Evolutionary conservation across 257 asterid species (phyloP), one percentile per base, ranked within the genome.

Genomic region (Solanum tarapatanum): DNA sequence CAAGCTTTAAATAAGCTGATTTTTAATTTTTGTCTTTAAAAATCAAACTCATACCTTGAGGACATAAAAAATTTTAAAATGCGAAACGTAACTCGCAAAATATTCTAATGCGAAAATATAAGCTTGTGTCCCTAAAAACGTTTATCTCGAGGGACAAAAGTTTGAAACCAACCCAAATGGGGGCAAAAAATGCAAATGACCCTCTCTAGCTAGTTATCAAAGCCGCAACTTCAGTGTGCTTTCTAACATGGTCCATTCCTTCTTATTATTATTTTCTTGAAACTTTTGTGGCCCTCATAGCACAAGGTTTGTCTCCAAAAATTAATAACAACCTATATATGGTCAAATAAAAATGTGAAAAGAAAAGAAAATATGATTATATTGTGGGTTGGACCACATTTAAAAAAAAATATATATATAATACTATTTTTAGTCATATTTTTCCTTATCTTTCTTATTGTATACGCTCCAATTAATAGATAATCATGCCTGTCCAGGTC

Each of bases 191-290:
- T 7, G 9, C 2, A 58, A 19, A 58, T 19, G 66, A 58, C 66
- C 66, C 66, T 1, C 66, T 58, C 70, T 62, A 68, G 74, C 37
- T 68, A 28, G 23, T 14, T 43, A 14, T 79, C 24, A 79, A 79
- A 43, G 66, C 84, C 70, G 75, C 89, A 88, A 87, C 87, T 90
- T 88, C 87, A 43, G 79, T 32, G 92, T 64, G 68, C 76, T 92
- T 90, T 90, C 88, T 87, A 64, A 60, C 51, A n/a, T 84, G 88
- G 84, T 80, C 89, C 90, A 87, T 55, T 87, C 14, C 35, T 33
- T 33, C 35, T 3, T 37, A 0, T 24, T 77, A 77, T 39, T 43
- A 26, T 79, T 79, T 79, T 79, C 66, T 43, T 79, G 1, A 43
- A 79, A 79, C 24, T 79, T 76, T 43, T 26, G 33, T 79, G 66